phyloP scores from a whole-genome alignment of 2,329 filamentous ascomycete species.

The Alternaria rosae region DNA sequence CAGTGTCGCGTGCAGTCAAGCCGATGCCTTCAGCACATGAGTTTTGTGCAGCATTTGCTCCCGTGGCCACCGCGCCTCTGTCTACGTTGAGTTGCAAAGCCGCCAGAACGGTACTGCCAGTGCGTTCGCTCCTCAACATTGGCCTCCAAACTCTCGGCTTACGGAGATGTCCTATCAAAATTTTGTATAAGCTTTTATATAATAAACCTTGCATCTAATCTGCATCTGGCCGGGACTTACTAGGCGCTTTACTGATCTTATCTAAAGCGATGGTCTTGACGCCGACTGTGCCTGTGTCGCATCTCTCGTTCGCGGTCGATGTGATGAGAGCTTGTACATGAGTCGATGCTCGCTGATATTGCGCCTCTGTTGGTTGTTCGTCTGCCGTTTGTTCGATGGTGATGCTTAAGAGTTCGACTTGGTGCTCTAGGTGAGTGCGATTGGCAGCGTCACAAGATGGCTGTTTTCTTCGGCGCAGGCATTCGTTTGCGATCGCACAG shows the following conservation, averaged over 20 bases:
- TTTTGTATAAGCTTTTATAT: conserved; percentile 1
- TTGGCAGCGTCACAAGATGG: conserved; percentile 1
- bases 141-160: conserved; percentile 7
- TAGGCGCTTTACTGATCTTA: neutral
- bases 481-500: conserved; percentile 19
- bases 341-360: neutral
- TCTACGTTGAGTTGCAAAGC: conserved; percentile 10
- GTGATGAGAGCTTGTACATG: neutral
- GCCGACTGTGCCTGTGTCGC: neutral
- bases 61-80: neutral
- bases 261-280: neutral
- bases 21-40: neutral
- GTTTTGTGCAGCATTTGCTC: neutral
- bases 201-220: neutral
- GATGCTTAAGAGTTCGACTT: conserved; percentile 5
- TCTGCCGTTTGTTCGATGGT: neutral
- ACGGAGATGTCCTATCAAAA: conserved; percentile 1
- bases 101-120: conserved; percentile 7
- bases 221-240: neutral
- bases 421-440: conserved; percentile 1
- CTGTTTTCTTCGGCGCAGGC: conserved; percentile 17
- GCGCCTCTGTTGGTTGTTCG: neutral
- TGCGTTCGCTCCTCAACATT: neutral
- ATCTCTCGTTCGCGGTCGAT: neutral
- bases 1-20: neutral